Base-by-base conservation (phyloP, 768 basidiomycete species). In the Dentipellis fragilis region DNA sequence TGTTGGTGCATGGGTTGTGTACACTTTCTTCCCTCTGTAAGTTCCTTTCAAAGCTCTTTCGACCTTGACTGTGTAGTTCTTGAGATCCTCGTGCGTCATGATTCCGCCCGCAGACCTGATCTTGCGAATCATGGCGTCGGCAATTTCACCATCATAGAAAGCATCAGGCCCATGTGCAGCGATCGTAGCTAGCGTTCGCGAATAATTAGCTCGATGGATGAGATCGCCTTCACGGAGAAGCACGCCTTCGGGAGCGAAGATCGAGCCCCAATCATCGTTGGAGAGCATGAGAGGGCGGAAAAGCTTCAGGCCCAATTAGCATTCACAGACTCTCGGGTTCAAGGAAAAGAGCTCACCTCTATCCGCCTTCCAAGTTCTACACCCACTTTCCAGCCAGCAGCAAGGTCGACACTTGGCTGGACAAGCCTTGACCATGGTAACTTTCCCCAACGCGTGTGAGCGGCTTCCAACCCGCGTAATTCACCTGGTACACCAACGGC, bases 401-500 rank as follows among this genome's bases (percentile, higher is more conserved):
- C 93, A 2, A 99, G 73, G 8, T 80, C 68, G 5, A 84, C 79
- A 35, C 80, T 84, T 0, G 94, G 93, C 61, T 81, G 71, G 16
- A 98, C 79, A 21, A 98, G 75, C 34, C 77, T 71, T 42, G 75
- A 70, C 96, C 96, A 98, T 0, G 85, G 75, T 11, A 96, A 63
- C 38, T 71, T 78, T 0, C 93, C 95, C 84, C 93, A 96, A 22
- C 84, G 78, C 42, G 75, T 72, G 68, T 94, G 87, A 0, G 89
- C 91, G 66, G 85, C 87, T 66, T 86, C 82, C 35, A 97, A 77
- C 10, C 94, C 96, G 21, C 86, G 79, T 48, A 98, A 67, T 71
- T 98, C 94, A 9, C 94, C 89, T 1, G 96, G 96, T 0, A 96
- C 85, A 21, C 81, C 94, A n/a, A 95, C 81, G 6, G 92, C 69